Evolutionary conservation across 2,329 filamentous ascomycete species (phyloP).

Genomic region (Beauveria pseudobassiana): DNA sequence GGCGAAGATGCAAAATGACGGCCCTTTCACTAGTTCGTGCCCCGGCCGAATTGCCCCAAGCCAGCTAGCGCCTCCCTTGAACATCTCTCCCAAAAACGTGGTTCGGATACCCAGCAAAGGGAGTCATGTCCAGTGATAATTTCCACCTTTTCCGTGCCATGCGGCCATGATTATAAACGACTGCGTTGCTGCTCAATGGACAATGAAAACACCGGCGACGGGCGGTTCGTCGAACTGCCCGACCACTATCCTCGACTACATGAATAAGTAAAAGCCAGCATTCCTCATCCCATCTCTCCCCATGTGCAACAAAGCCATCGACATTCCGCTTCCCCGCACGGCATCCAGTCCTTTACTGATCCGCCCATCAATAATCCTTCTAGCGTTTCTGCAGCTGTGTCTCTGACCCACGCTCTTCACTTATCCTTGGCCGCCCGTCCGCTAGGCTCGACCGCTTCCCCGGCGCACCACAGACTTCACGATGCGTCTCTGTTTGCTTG

Average conservation of each 20-base stretch:
- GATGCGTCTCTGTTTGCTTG: not conserved
- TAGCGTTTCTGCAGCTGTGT: not conserved
- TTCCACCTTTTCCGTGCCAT: constrained; percentile 5
- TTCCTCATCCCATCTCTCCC: not conserved
- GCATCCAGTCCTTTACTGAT: not conserved
- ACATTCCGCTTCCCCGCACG: not conserved
- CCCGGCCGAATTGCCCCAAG: not conserved
- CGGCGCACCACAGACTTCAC: not conserved
- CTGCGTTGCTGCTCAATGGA: not conserved
- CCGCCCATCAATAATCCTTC: not conserved
- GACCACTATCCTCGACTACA: not conserved
- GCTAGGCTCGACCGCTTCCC: not conserved
- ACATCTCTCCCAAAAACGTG: not conserved
- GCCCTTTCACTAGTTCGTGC: not conserved
- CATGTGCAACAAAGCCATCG: not conserved
- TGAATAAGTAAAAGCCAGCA: not conserved
- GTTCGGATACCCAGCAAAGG: not conserved
- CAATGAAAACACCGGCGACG: not conserved
- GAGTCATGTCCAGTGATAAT: constrained; percentile 1
- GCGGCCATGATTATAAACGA: not conserved
- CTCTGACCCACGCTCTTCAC: not conserved
- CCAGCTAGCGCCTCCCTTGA: not conserved
- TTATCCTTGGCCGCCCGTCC: not conserved
- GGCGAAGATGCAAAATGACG: not conserved
- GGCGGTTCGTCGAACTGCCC: not conserved